Conservation (phyloP, 1,139 yeast species). For the Fermentozyma sake region DNA sequence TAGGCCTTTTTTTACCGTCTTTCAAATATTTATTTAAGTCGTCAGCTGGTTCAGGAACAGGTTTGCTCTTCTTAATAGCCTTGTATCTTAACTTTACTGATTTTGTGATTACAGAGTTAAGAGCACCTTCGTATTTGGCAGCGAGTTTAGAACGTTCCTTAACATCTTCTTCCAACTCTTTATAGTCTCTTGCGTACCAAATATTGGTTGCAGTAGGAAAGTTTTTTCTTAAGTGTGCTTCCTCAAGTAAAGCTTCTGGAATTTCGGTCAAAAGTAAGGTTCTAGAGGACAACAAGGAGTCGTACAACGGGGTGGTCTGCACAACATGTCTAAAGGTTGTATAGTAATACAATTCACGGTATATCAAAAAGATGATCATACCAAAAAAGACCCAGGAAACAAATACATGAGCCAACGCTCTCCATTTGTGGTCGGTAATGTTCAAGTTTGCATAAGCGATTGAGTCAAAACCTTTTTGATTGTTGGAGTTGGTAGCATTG, state of each 20-base stretch:
- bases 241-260: slow-evolving; percentile 45
- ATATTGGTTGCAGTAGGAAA: slow-evolving; percentile 61
- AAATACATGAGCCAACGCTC: slow-evolving; percentile 70
- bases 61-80: slow-evolving; percentile 53
- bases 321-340: slow-evolving; percentile 62
- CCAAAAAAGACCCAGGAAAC: slow-evolving; percentile 68
- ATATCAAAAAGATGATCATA: slow-evolving; percentile 53
- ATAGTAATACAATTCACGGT: slow-evolving; percentile 68
- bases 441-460: slow-evolving; percentile 61
- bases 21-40: slow-evolving; percentile 53
- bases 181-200: slow-evolving; percentile 62
- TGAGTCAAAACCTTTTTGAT: slow-evolving; percentile 49
- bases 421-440: slow-evolving; percentile 34
- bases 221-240: slow-evolving; percentile 45
- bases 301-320: slow-evolving; percentile 68
- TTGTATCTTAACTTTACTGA: slow-evolving; percentile 53
- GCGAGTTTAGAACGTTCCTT: slow-evolving; percentile 54
- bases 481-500: slow-evolving; percentile 75
- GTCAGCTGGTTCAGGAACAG: slow-evolving; percentile 51
- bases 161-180: slow-evolving; percentile 47
- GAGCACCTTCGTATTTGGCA: slow-evolving; percentile 53
- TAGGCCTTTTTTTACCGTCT: slow-evolving; percentile 64
- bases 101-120: slow-evolving; percentile 51
- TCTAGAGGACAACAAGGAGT: slow-evolving; percentile 61
- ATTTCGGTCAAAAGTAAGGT: slow-evolving; percentile 65